Evolutionary conservation across 2,329 filamentous ascomycete species (phyloP).

Genomic region (Didymella pinodella): DNA sequence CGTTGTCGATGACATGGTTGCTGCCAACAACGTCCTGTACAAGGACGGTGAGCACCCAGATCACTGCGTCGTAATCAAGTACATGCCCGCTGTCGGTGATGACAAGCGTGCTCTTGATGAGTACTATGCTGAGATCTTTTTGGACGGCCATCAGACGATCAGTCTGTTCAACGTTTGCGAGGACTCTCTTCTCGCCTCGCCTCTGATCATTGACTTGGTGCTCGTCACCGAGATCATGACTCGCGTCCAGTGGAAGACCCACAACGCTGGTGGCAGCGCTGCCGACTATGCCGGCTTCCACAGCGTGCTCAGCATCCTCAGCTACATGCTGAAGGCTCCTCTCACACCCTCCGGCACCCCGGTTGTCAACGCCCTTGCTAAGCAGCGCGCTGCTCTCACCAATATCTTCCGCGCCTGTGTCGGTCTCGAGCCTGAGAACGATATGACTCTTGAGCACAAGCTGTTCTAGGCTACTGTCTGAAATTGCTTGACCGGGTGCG

Average conservation of each 20-base stretch:
- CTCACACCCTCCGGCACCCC: slow-evolving; percentile 93
- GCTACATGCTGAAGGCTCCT: slow-evolving; percentile 98
- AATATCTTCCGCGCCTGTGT: slow-evolving; percentile 99
- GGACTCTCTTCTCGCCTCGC: slow-evolving; percentile 94
- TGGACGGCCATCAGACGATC: slow-evolving; percentile 98
- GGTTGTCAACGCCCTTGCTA: slow-evolving; percentile 92
- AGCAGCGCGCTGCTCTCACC: slow-evolving; percentile 92
- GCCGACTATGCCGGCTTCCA: slow-evolving; percentile 92
- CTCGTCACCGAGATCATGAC: slow-evolving; percentile 98
- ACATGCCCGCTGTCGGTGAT: slow-evolving; percentile 98
- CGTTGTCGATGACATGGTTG: slow-evolving; percentile 99
- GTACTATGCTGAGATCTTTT: slow-evolving; percentile 99
- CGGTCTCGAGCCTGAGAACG: slow-evolving; percentile 94
- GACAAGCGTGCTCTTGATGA: slow-evolving; percentile 99
- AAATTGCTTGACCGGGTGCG: not conserved
- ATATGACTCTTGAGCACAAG: slow-evolving; percentile 99
- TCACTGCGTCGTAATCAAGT: slow-evolving; percentile 99
- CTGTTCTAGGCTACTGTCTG: slow-evolving; percentile 65
- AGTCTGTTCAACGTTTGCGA: slow-evolving; percentile 99
- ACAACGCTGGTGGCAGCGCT: slow-evolving; percentile 59
- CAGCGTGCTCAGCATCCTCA: slow-evolving; percentile 93
- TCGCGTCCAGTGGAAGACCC: slow-evolving; percentile 86
- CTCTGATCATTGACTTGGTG: slow-evolving; percentile 96
- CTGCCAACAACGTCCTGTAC: slow-evolving; percentile 91
- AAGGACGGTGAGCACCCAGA: slow-evolving; percentile 92